Conservation (phyloP, 805 yeast species). For the Saccharomycopsis sp. region DNA sequence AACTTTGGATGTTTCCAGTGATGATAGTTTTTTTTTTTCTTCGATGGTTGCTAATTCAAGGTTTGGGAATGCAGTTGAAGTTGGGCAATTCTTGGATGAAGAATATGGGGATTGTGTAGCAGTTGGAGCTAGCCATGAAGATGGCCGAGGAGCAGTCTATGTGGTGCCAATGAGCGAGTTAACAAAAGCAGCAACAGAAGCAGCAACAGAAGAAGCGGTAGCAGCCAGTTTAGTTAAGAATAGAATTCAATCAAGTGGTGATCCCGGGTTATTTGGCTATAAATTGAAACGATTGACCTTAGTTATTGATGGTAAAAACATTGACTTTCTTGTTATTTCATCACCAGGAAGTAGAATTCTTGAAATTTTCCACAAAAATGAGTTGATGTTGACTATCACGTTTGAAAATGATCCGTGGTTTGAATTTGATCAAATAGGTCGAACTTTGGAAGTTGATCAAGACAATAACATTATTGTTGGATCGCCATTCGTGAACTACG, state of each 20-base stretch:
- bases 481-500: conserved; percentile 35
- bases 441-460: conserved; percentile 29
- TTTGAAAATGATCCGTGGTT: conserved; percentile 26
- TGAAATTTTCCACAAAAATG: background rate
- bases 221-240: background rate
- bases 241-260: background rate
- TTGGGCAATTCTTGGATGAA: conserved; percentile 36
- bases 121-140: conserved; percentile 45
- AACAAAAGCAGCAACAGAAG: background rate
- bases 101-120: conserved; percentile 36
- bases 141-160: conserved; percentile 37
- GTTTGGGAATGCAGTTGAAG: conserved; percentile 41
- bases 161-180: conserved; percentile 31
- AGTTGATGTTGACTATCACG: conserved; percentile 23
- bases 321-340: conserved; percentile 1
- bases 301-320: background rate
- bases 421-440: conserved; percentile 38
- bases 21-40: conserved; percentile 7
- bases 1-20: no score
- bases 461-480: conserved; percentile 38
- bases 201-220: background rate
- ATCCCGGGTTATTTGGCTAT: no score
- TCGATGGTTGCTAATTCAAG: conserved; percentile 27
- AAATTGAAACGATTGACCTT: background rate
- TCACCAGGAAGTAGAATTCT: background rate